phyloP scores from a whole-genome alignment of 805 yeast species.

The Lipomyces starkeyi region DNA sequence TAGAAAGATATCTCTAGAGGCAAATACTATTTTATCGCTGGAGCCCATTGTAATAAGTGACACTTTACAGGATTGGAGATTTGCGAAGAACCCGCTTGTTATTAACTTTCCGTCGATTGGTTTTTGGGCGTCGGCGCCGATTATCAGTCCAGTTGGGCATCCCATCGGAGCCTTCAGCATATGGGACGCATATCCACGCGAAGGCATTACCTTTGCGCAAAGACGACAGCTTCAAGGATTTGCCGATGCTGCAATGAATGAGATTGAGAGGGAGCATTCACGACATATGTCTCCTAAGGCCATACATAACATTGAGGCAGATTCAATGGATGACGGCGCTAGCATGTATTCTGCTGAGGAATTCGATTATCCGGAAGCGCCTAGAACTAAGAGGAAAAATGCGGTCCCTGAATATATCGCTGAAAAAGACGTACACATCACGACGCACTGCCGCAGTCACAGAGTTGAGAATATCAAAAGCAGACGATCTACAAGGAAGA shows the following conservation, averaged over 20 bases:
- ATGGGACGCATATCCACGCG: conserved; percentile 20
- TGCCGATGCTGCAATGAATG: conserved; percentile 14
- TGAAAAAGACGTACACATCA: neutral
- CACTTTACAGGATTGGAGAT: conserved; percentile 75
- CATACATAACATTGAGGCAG: neutral
- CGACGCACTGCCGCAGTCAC: neutral
- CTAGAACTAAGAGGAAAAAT: neutral
- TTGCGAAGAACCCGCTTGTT: conserved; percentile 65
- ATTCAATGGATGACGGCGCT: neutral
- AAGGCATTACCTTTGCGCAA: conserved; percentile 5
- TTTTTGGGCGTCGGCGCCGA: conserved; percentile 71
- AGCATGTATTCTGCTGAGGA: conserved; percentile 24
- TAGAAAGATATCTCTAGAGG: conserved; percentile 65
- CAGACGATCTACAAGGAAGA: neutral
- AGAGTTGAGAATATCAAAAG: neutral
- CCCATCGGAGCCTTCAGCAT: conserved; percentile 32
- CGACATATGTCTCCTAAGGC: neutral
- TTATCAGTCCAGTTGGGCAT: conserved; percentile 19
- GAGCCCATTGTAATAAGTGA: conserved; percentile 62
- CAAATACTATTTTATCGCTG: conserved; percentile 67
- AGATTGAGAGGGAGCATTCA: conserved; percentile 10
- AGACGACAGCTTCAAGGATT: conserved; percentile 17
- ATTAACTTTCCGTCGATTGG: conserved; percentile 62
- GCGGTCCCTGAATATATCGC: neutral
- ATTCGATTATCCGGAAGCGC: conserved; percentile 12